phyloP scores from a whole-genome alignment of 2,329 filamentous ascomycete species.

The Aspergillus uvarum region DNA sequence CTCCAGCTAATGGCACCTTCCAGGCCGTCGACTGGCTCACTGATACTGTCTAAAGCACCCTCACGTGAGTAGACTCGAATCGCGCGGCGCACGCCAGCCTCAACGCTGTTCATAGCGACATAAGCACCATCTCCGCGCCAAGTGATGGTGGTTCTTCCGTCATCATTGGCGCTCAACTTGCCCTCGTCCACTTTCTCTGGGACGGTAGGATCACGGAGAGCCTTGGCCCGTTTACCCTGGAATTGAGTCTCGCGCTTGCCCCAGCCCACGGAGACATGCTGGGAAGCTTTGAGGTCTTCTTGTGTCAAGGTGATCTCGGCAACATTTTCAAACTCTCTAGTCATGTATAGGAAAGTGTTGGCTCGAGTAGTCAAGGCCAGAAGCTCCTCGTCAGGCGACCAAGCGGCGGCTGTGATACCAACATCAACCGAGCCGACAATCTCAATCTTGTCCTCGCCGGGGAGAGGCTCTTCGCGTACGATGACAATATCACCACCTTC shows the following conservation, averaged over 20 bases:
- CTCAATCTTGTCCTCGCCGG: slow-evolving; percentile 77
- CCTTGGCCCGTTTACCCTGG: slow-evolving; percentile 82
- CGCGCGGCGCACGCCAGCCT: slow-evolving; percentile 67
- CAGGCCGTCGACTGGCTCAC: slow-evolving; percentile 90
- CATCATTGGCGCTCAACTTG: slow-evolving; percentile 69
- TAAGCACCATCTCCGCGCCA: slow-evolving; percentile 95
- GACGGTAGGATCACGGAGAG: slow-evolving; percentile 87
- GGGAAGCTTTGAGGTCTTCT: slow-evolving; percentile 82
- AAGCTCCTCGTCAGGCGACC: slow-evolving; percentile 94
- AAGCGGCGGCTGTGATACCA: slow-evolving; percentile 82
- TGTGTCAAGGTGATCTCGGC: slow-evolving; percentile 69
- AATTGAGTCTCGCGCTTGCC: slow-evolving; percentile 98
- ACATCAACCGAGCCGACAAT: slow-evolving; percentile 93
- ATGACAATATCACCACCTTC: slow-evolving; percentile 88
- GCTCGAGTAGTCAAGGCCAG: slow-evolving; percentile 78
- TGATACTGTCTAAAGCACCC: slow-evolving; percentile 86
- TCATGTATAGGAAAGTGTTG: slow-evolving; percentile 86
- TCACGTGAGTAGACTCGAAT: slow-evolving; percentile 90
- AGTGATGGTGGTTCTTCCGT: slow-evolving; percentile 70
- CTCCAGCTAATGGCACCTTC: slow-evolving; percentile 87
- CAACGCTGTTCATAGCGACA: slow-evolving; percentile 80
- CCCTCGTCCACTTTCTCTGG: slow-evolving; percentile 90
- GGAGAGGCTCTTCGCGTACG: slow-evolving; percentile 68
- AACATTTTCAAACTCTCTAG: slow-evolving; percentile 80
- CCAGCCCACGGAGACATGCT: slow-evolving; percentile 96